Percentiles rank a stretch among this genome's conserved stretches.
Evolutionary conservation across 306 rosid species (phyloP).

Genomic region (Mimosa bimucronata): DNA sequence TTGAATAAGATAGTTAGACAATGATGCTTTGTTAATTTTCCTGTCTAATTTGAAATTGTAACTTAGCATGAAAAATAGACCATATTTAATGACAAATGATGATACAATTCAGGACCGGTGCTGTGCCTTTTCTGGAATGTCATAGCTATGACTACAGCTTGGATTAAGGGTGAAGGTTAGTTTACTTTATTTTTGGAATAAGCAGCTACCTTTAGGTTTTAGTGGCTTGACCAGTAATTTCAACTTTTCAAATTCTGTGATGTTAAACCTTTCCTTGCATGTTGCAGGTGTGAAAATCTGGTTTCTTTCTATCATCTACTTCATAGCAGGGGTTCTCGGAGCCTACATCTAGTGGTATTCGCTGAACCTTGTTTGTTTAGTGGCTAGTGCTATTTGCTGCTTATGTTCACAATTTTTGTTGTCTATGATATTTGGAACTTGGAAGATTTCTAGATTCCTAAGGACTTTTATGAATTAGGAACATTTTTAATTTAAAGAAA

Average conservation of each 20-base stretch:
- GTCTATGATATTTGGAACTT: conserved; percentile 13
- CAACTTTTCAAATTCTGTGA: conserved; percentile 30
- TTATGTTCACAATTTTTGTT: conserved; percentile 1
- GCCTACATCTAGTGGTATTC: conserved; percentile 90
- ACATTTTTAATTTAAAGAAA: conserved; percentile 19
- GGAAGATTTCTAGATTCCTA: conserved; percentile 1
- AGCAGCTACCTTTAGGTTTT: conserved; percentile 13
- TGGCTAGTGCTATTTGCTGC: conserved; percentile 23
- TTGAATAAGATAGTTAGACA: neutral
- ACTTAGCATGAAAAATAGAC: conserved; percentile 24
- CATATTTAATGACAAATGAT: too few species aligned
- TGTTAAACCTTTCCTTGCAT: conserved; percentile 35
- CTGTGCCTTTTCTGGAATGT: conserved; percentile 88
- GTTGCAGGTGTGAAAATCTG: conserved; percentile 84
- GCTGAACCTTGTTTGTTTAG: neutral
- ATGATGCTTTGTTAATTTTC: conserved; percentile 4
- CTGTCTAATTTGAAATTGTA: neutral
- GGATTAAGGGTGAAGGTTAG: conserved; percentile 97
- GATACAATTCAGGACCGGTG: conserved; percentile 63
- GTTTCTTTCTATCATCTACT: conserved; percentile 93
- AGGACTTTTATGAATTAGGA: conserved; percentile 11
- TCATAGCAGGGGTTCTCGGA: conserved; percentile 93
- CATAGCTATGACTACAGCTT: conserved; percentile 82
- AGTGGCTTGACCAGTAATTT: conserved; percentile 29
- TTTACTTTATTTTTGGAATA: conserved; percentile 19